Evolutionary conservation across 75 land plant species (phyloP), one percentile per base, ranked within the genome.

Genomic region (Selaginella tamariscina): DNA sequence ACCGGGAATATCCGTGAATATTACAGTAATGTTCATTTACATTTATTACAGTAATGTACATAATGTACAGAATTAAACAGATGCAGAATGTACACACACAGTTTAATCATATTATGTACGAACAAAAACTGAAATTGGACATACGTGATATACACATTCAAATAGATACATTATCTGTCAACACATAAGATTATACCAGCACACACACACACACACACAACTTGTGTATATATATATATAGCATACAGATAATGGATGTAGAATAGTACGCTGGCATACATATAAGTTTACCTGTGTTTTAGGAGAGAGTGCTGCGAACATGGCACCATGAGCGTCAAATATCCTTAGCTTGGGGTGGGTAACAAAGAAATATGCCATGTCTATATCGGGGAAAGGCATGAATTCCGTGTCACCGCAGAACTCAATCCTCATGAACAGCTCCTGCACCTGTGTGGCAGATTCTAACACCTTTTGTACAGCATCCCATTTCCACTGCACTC

Each of bases 291-390:
- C 49, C 49, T 39, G 11, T 71, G 84, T 79, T 65, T 74, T 84
- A 21, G 79, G 87, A 59, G 87, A 80, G 29, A 89, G 68, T 11
- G 95, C 87, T 69, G 87, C 95, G 74, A 89, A 89, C 85, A 89
- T 82, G 24, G 95, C 91, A 24, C 95, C 95, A 71, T 87, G 95
- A 32, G 86, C 81, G 44, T 86, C 90, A 71, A 86, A 84, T 5
- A 66, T 84, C 30, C 62, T 75, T 32, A 89, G 73, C 60, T 77
- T 84, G 0, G 78, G 83, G 74, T 89, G 95, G 55, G 64, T 74
- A 32, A 76, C 79, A 27, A 89, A 86, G 68, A 89, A 89, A 0
- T 86, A 83, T 57, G 82, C 90, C 55, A 86, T 71, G 44, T 86
- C 83, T 65, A 89, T 68, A 73, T 89, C 85, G 0, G 90, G 95